These are phyloP conservation scores for Tilletia setariae DNA, from an alignment of 1,284 basidiomycete species.

Conservation along the genomic window DNA sequence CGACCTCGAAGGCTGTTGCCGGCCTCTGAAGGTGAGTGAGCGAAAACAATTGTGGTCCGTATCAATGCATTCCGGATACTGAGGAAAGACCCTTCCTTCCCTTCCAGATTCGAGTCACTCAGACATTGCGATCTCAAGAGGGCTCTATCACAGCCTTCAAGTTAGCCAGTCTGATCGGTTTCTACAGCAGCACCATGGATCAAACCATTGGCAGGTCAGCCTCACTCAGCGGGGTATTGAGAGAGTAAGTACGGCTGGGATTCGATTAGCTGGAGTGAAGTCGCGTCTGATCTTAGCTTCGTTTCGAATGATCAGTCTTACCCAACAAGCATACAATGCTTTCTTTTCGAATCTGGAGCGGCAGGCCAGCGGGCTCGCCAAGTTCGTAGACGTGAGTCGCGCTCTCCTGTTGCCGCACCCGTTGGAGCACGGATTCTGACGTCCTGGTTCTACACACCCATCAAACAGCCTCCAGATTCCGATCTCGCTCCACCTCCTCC, in stretches of 20 bases:
- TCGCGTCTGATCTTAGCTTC: slow-evolving; percentile 2
- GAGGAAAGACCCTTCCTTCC: background rate
- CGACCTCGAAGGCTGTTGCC: slow-evolving; percentile 76
- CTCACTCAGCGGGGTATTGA: slow-evolving; percentile 69
- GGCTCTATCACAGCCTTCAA: slow-evolving; percentile 86
- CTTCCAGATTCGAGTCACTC: slow-evolving; percentile 73
- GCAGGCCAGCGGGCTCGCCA: slow-evolving; percentile 30
- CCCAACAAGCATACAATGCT: slow-evolving; percentile 21
- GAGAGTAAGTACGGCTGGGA: slow-evolving; percentile 60
- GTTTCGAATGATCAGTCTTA: background rate
- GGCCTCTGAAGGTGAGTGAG: slow-evolving; percentile 59
- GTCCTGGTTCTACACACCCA: background rate
- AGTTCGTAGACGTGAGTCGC: slow-evolving; percentile 24
- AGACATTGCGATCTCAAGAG: slow-evolving; percentile 87
- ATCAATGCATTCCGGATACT: background rate
- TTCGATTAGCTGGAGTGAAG: slow-evolving; percentile 16
- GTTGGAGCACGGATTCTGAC: background rate
- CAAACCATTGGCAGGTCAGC: slow-evolving; percentile 82
- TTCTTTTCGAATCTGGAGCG: slow-evolving; percentile 41
- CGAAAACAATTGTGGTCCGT: background rate
- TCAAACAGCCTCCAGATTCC: slow-evolving; percentile 18
- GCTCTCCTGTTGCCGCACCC: background rate
- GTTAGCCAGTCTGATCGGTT: slow-evolving; percentile 87
- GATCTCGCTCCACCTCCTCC: slow-evolving; percentile 32
- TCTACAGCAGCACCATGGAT: slow-evolving; percentile 87